Base-by-base conservation (phyloP, 1,284 basidiomycete species). In the Leccinum fuscescens region DNA sequence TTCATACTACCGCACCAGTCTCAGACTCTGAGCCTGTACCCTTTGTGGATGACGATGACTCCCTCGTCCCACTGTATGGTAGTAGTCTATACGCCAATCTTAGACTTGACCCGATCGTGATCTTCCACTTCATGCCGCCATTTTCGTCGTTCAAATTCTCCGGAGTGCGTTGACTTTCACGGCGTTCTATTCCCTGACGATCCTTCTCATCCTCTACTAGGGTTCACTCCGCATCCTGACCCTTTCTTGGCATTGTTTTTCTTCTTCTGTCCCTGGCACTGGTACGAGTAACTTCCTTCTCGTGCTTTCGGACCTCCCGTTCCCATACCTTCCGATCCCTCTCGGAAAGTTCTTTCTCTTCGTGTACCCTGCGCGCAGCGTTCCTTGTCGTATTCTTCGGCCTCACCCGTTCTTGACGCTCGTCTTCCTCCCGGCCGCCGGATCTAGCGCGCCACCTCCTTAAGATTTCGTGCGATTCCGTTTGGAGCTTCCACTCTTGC, bases 401-500 rank as follows among this genome's bases (percentile, higher is more conserved):
- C 35, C 24, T 61, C 15, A 48, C 60, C 42, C 27, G 27, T 54
- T 56, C 63, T 15, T 62, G 69, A n/a, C 60, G 65, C 14, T 61
- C 58, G 8, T 63, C 49, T 51, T 67, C 66, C 9, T 57, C 62
- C 6, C 14, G 48, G 24, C 24, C 24, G 3, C 31, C 31, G 31
- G 31, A 57, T 56, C 14, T 50, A 50, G 15, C 35, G 60, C n/a
- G 20, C 65, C 6, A 68, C 62, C 2, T 65, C 60, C 54, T 15
- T 24, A 24, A 24, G 24, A 24, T 53, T 5, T 69, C 57, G 15
- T 70, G 68, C 59, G 50, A 52, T 17, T 67, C 50, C 1, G 2
- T 31, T 15, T 70, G 24, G 4, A 54, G 35, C 7, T 59, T 53
- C 69, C 69, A 71, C 4, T 55, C 15, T n/a, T 52, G 33, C 22